A percentile compares a stretch with the other conserved stretches of the same genome.
These are phyloP conservation scores for Colletotrichum sp. DNA, from an alignment of 2,329 filamentous ascomycete genomes.

Conservation along the genomic window DNA sequence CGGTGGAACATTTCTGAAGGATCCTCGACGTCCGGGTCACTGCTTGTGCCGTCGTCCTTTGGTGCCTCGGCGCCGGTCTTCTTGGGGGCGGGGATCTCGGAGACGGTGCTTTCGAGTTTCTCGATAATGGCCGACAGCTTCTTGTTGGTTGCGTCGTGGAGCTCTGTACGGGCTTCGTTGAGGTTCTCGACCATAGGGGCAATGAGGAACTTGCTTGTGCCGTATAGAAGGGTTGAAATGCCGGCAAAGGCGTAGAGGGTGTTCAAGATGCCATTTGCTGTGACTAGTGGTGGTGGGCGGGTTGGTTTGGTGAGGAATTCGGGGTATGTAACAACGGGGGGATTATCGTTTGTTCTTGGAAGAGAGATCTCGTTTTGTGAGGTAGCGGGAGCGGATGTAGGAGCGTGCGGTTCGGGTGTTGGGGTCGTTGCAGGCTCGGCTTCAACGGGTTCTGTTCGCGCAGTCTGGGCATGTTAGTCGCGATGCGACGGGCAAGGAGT, in stretches of 20 bases:
- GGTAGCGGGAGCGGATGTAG: not conserved
- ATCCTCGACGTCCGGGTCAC: conserved; percentile 58
- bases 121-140: conserved; percentile 52
- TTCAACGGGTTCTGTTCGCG: not conserved
- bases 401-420: not conserved
- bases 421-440: not conserved
- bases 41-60: conserved; percentile 23
- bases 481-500: not conserved
- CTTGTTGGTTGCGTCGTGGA: conserved; percentile 51
- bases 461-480: not conserved
- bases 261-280: conserved; percentile 61
- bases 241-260: conserved; percentile 63
- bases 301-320: conserved; percentile 67
- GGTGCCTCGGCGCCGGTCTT: conserved; percentile 20
- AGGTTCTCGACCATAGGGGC: conserved; percentile 63
- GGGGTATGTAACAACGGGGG: conserved; percentile 72
- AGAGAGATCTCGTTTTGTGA: conserved; percentile 1
- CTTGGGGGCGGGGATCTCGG: conserved; percentile 62
- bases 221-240: conserved; percentile 70
- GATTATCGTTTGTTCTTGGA: conserved; percentile 41
- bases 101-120: conserved; percentile 63
- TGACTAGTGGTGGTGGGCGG: conserved; percentile 66
- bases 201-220: conserved; percentile 71
- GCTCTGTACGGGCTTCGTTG: conserved; percentile 56
- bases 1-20: conserved; percentile 83